phyloP scores from a whole-genome alignment of 495 filamentous ascomycete species.

The Penicillium coffeae region DNA sequence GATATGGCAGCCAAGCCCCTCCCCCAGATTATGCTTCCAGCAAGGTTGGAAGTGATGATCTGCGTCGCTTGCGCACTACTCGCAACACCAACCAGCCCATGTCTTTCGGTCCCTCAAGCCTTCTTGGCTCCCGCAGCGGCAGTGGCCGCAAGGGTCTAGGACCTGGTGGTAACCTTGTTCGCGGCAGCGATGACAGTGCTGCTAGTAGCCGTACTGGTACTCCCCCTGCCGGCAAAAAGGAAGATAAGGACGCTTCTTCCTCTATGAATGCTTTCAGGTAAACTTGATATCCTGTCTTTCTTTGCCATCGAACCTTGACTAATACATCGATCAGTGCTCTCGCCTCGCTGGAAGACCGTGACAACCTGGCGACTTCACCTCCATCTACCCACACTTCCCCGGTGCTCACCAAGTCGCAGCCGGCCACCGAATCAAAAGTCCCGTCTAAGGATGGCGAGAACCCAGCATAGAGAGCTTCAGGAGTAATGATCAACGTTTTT shows the following conservation, averaged over 20 bases:
- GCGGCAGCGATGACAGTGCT: slow-evolving; percentile 72
- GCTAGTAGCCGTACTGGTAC: slow-evolving; percentile 85
- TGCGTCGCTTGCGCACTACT: slow-evolving; percentile 69
- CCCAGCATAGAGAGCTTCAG: slow-evolving; percentile 44
- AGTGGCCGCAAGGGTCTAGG: slow-evolving; percentile 75
- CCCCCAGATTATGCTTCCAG: slow-evolving; percentile 69
- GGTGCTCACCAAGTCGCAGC: slow-evolving; percentile 50
- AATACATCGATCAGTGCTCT: slow-evolving; percentile 46
- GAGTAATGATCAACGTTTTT: slow-evolving; percentile 47
- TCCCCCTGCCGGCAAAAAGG: slow-evolving; percentile 67
- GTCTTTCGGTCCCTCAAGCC: slow-evolving; percentile 70
- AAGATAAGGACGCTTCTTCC: slow-evolving; percentile 54
- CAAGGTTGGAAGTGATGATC: slow-evolving; percentile 83
- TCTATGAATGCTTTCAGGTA: slow-evolving; percentile 28
- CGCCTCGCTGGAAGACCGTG: slow-evolving; percentile 52
- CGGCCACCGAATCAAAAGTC: slow-evolving; percentile 44
- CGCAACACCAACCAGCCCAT: slow-evolving; percentile 57
- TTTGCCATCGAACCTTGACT: background rate
- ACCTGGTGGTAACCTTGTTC: slow-evolving; percentile 63
- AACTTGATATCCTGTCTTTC: background rate
- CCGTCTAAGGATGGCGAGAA: slow-evolving; percentile 45
- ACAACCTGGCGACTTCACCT: slow-evolving; percentile 56
- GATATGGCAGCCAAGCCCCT: slow-evolving; percentile 56
- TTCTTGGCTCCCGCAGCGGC: slow-evolving; percentile 76
- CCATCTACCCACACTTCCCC: slow-evolving; percentile 58